Evolutionary conservation across 169 alveolate species (phyloP), one percentile per base, ranked within the genome.

Genomic region (Babesia bovis): DNA sequence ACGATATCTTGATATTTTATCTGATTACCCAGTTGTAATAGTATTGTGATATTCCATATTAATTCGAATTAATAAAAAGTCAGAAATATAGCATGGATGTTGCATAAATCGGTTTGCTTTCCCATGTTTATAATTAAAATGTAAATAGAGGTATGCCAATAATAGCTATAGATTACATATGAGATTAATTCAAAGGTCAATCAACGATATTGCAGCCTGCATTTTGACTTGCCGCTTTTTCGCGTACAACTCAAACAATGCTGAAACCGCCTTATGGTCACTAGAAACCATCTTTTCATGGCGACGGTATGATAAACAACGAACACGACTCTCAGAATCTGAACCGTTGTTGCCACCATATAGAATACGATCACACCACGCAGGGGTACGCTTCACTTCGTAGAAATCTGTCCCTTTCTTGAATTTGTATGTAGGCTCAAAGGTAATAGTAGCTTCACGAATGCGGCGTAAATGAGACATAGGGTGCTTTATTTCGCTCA

Each of bases 361-460:
- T 30, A 53, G 15, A 40, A 71, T 51, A 55, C 85, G 53, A 36
- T 51, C 87, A 56, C 87, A 79, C 95, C 97, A 96, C 0, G 99
- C 94, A 28, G 99, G 99, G 2, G 91, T 74, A 69, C 99, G 91
- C 35, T 94, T 87, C 33, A 87, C 84, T 38, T 94, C 96, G 81
- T 94, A 94, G 33, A 51, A 72, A 63, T 89, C 82, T 28, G 94
- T 85, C 15, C 95, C 95, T 25, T 74, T 68, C 70, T 77, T 87
- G 86, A 84, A 95, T 83, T 95, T 94, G 86, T 95, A 95, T 5
- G 98, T 95, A 3, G 98, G 98, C 21, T 72, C 72, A 84, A 95
- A 95, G 15, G 68, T 72, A n/a, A 94, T 88, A 17, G 84, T 59
- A 12, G 90, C 94, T 81, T 95, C 98, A 40, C 87, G 58, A 58